Base-by-base conservation (phyloP, 306 rosid species). In the Vigna trinervia region DNA sequence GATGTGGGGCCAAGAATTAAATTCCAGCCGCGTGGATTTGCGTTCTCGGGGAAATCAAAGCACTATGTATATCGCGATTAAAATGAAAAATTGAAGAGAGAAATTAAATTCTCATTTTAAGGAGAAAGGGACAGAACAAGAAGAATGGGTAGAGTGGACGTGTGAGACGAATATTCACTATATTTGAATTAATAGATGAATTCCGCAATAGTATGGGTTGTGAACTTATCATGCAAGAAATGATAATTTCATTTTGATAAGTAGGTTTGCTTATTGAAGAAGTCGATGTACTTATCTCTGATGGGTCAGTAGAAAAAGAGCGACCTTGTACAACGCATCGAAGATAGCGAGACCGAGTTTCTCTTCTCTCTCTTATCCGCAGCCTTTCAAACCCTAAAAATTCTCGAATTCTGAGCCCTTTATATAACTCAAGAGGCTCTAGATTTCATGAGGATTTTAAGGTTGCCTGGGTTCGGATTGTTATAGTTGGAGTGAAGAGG, bases 381-480 rank as follows among this genome's bases (percentile, higher is more conserved):
- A 84, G 85, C 83, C 85, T 83, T 82, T 80, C 72, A 82, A 93
- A 84, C 98, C 95, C 95, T 91, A 93, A 88, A 85, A 84, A 66
- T 73, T 71, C 81, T 91, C 78, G 81, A 62, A 80, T 23, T 76
- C 20, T 17, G 87, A 72, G 89, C 69, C 66, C 20, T 52, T 77
- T 38, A 15, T 71, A 63, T 74, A 77, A 62, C 77, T 38, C 15
- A 47, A 11, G 39, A 65, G 54, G 38, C 77, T 53, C 69, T 41
- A 15, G 73, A 43, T 32, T 72, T 69, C 51, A 78, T 74, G 43
- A 17, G 67, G 79, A 60, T 53, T 70, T 76, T 80, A 68, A 86
- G 81, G 81, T 39, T 84, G 45, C 60, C n/a, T 41, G 77, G 74
- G 82, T 81, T 80, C 65, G 82, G 85, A 82, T 78, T 45, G 11